These are phyloP conservation scores for Sphagnum contortum DNA, from an alignment of 225 moss, liverwort and hornwort species.

Conservation along the genomic window DNA sequence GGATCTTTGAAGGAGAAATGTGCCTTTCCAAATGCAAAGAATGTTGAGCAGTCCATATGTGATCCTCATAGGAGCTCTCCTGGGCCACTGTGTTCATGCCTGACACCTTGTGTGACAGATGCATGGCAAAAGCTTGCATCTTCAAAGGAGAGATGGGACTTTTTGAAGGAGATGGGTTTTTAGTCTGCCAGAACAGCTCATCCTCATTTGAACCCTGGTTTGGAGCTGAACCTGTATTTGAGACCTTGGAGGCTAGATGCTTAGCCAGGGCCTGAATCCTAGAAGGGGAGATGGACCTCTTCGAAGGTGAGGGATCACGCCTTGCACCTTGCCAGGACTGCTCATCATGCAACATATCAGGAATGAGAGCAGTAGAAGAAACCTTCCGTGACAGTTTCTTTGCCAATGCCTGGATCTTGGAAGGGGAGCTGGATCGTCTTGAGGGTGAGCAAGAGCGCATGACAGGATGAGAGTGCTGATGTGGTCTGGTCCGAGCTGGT, in stretches of 20 bases:
- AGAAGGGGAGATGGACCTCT: slow-evolving; percentile 33
- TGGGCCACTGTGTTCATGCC: too few species aligned
- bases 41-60: too few species aligned
- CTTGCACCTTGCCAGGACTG: too few species aligned
- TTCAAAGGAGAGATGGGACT: slow-evolving; percentile 24
- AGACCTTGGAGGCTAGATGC: slow-evolving; percentile 27
- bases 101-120: too few species aligned
- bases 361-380: not conserved
- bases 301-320: too few species aligned
- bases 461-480: slow-evolving; percentile 13
- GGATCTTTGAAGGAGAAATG: slow-evolving; percentile 32
- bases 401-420: slow-evolving; percentile 37
- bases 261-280: slow-evolving; percentile 38
- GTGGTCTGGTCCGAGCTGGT: slow-evolving; percentile 21
- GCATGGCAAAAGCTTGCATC: not conserved
- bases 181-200: slow-evolving; percentile 1
- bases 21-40: slow-evolving; percentile 4
- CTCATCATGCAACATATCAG: too few species aligned
- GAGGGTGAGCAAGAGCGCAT: slow-evolving; percentile 40
- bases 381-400: slow-evolving; percentile 32
- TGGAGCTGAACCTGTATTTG: slow-evolving; percentile 1
- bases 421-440: slow-evolving; percentile 39
- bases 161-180: slow-evolving; percentile 1
- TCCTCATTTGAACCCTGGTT: slow-evolving; percentile 5
- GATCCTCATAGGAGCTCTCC: too few species aligned